phyloP scores from a whole-genome alignment of 805 yeast genomes.

The Candida insectorum region DNA sequence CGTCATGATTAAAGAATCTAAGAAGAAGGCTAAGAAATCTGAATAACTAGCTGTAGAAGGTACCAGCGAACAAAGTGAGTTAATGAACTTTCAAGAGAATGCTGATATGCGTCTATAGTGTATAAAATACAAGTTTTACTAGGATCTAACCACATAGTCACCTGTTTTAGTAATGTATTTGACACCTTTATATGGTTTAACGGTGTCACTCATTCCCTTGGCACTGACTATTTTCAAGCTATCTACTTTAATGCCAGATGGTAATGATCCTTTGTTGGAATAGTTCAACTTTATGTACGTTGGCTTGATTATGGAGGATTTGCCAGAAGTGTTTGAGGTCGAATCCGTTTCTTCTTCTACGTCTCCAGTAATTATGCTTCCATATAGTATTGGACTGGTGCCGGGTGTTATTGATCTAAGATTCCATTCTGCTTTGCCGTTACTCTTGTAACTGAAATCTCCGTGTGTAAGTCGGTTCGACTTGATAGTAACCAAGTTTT shows the following conservation, averaged over 20 bases:
- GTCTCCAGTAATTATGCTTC: conserved; percentile 35
- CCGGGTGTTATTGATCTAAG: conserved; percentile 59
- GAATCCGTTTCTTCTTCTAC: conserved; percentile 6
- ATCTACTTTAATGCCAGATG: conserved; percentile 72
- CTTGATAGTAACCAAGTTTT: conserved; percentile 39
- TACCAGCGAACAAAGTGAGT: background rate
- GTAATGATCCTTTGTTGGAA: conserved; percentile 61
- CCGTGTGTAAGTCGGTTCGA: conserved; percentile 72
- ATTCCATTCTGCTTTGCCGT: conserved; percentile 64
- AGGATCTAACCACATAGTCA: no score
- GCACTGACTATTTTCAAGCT: conserved; percentile 55
- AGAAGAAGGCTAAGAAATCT: conserved; percentile 52
- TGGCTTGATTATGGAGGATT: conserved; percentile 16
- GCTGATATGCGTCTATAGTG: no score
- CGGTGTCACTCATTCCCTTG: conserved; percentile 56
- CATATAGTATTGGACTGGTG: conserved; percentile 64
- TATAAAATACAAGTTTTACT: no score
- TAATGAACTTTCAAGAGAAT: background rate
- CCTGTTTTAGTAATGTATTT: conserved; percentile 67
- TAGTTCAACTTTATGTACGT: conserved; percentile 50
- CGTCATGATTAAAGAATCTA: conserved; percentile 60
- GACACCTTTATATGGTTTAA: conserved; percentile 88
- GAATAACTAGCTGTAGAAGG: conserved; percentile 9
- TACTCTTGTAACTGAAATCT: conserved; percentile 56
- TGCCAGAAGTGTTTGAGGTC: conserved; percentile 2